Evolutionary conservation across 371 early-diverging fungal species (phyloP), one percentile per base, ranked within the genome.

Genomic region (Fennellomyces sp.): DNA sequence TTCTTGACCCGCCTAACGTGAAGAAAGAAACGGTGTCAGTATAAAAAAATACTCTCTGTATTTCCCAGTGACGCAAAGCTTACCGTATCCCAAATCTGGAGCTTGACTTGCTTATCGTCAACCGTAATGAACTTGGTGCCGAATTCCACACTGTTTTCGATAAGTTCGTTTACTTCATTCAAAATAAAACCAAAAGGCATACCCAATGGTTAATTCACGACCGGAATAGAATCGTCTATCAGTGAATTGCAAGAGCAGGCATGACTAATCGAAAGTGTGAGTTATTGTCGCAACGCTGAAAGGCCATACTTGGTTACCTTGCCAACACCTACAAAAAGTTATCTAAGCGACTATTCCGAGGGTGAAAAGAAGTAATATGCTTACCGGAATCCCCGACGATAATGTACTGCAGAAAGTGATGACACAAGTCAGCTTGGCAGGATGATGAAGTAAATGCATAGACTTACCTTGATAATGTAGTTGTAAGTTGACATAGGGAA

Each of bases 81-180:
- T 69, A 95, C 96, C 13, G 99, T 98, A 75, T 99, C 99, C 99
- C 99, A 99, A 56, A 99, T 94, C 27, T 98, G 98, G 19, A 99
- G 84, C 76, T 97, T 97, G 66, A 98, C 89, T 63, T 86, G 88
- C 62, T 91, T 89, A 58, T 85, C 85, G 54, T 91, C 90, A 39
- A 96, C 80, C 29, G 78, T 82, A 61, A 93, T 86, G 56, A 91
- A 89, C 45, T 89, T 84, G 52, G 93, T 88, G 26, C 93, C 93
- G 73, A 92, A 93, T 60, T 90, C 93, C 29, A 93, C 93, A 56
- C 88, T 87, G n/a, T n/a, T 68, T 19, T 41, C 30, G 19, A 39
- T 10, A 61, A 47, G 19, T 35, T 26, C 17, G 27, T 35, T 26
- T 19, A 33, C 2, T 31, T 26, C 26, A 38, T 38, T 36, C 12